phyloP scores from a whole-genome alignment of 202 grass and related monocot species.

The Setaria viridis region DNA sequence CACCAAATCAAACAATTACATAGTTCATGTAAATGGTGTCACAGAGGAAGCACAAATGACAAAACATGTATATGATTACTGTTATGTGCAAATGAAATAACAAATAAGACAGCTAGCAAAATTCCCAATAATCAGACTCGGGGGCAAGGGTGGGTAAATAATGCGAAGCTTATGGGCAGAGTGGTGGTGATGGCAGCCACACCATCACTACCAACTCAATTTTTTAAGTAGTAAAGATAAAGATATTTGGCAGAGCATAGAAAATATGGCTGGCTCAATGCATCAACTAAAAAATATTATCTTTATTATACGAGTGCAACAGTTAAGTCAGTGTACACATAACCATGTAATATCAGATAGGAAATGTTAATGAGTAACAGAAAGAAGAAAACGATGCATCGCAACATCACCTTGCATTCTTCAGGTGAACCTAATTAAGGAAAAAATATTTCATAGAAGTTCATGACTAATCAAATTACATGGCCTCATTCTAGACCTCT shows the following conservation, averaged over 20 bases:
- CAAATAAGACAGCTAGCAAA: neutral
- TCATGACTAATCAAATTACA: neutral
- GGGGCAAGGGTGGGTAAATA: neutral
- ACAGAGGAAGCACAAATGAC: neutral
- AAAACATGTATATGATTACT: neutral
- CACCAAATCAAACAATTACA: neutral
- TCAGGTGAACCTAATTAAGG: conserved; percentile 2
- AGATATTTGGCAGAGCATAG: neutral
- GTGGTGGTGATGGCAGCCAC: neutral
- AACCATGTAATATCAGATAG: neutral
- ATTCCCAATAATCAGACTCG: neutral
- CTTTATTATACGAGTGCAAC: neutral
- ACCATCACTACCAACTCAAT: neutral
- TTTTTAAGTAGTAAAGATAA: neutral
- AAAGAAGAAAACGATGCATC: neutral
- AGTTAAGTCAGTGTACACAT: neutral
- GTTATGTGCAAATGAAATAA: neutral
- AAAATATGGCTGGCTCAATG: neutral
- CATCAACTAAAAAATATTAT: conserved; percentile 13
- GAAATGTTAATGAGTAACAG: neutral
- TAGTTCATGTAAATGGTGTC: neutral
- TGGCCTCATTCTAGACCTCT: neutral
- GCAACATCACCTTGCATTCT: neutral
- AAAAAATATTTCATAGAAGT: neutral
- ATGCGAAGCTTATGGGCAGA: neutral